Evolutionary conservation across 2,329 filamentous ascomycete genomes (phyloP).

Genomic region (Geosmithia morbida): DNA sequence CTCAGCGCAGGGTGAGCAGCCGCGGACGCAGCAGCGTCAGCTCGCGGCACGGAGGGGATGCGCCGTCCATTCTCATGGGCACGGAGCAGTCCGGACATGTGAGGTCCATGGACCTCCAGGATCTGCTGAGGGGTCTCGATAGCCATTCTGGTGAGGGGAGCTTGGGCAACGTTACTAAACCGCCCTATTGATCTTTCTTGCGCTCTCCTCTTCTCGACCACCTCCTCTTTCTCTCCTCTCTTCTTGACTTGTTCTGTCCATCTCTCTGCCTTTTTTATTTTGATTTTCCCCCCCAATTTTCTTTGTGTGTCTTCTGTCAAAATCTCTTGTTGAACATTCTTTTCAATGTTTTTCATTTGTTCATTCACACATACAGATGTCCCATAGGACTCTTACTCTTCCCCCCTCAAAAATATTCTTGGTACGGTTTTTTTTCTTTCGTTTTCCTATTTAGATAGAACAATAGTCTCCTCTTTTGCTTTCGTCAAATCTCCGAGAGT

Average conservation of each 20-base stretch:
- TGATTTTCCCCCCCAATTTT: too few relatives aligned
- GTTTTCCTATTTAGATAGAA: background rate
- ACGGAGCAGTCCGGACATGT: conserved; percentile 5
- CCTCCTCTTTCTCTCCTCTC: background rate
- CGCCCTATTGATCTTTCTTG: conserved; percentile 27
- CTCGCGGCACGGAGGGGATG: background rate
- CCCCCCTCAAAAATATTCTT: too few relatives aligned
- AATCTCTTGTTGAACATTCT: too few relatives aligned
- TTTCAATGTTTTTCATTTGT: too few relatives aligned
- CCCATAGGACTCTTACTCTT: background rate
- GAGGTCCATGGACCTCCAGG: conserved; percentile 29
- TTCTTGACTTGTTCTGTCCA: background rate
- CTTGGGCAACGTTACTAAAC: conserved; percentile 29
- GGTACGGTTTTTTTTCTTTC: background rate
- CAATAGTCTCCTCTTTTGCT: background rate
- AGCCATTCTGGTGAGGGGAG: conserved; percentile 28
- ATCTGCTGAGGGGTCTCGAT: conserved; percentile 35
- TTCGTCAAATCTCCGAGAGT: background rate
- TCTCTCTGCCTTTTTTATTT: too few relatives aligned
- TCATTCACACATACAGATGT: background rate
- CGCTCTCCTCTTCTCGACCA: background rate
- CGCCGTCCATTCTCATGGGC: conserved; percentile 2
- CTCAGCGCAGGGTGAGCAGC: conserved; percentile 24
- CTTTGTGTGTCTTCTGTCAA: too few relatives aligned
- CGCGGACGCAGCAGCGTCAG: conserved; percentile 18